Conservation (phyloP, 1,284 basidiomycete genomes). For the Limonomyces culmigenus region DNA sequence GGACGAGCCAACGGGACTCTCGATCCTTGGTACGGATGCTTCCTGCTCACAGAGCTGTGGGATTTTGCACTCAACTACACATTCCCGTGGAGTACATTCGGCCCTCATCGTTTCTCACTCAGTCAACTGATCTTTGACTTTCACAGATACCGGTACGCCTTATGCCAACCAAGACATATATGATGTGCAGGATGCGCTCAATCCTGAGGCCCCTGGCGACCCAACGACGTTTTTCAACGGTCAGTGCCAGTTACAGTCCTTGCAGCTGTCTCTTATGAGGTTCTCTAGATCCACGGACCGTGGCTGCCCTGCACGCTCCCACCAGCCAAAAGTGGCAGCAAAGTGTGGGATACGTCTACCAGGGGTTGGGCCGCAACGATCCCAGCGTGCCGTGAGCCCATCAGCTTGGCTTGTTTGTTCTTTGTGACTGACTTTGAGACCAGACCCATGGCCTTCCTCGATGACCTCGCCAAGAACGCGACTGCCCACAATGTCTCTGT, state of each 20-base stretch:
- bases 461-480: slow-evolving; percentile 13
- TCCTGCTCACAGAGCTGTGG: slow-evolving; percentile 15
- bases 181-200: slow-evolving; percentile 34
- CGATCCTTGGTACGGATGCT: slow-evolving; percentile 43
- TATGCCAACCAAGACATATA: slow-evolving; percentile 27
- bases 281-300: slow-evolving; percentile 26
- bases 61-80: slow-evolving; percentile 47
- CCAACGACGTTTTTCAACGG: slow-evolving; percentile 40
- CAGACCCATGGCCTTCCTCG: slow-evolving; percentile 16
- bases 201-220: slow-evolving; percentile 27
- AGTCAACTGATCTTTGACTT: no score
- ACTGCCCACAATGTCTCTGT: slow-evolving; percentile 12
- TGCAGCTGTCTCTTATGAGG: not conserved
- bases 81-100: slow-evolving; percentile 55
- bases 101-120: no score
- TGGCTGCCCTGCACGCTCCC: slow-evolving; percentile 46
- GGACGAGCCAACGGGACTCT: slow-evolving; percentile 29
- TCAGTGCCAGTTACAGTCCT: no score
- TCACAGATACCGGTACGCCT: no score
- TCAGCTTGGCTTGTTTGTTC: no score
- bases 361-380: no score
- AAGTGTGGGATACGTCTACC: no score
- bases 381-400: no score
- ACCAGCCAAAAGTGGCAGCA: slow-evolving; percentile 42
- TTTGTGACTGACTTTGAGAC: no score